Evolutionary conservation across 78 protist genomes (phyloP), one percentile per base, ranked within the genome.

Genomic region (Dictyostelium intermedium): DNA sequence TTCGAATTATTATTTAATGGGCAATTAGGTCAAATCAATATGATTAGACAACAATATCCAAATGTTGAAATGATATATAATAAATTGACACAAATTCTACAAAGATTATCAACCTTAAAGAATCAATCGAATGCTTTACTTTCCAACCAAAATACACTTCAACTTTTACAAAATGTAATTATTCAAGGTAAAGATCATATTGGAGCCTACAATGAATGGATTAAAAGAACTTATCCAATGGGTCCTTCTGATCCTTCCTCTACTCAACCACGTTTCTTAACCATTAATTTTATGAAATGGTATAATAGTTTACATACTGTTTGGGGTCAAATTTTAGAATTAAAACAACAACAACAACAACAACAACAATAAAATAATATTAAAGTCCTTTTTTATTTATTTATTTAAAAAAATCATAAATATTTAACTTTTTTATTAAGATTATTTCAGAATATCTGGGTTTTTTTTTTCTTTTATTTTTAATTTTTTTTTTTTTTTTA

Each of bases 251-350:
- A 89, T 50, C 85, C 87, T 25, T 14, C 45, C 14, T 35, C 83
- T 9, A 84, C 82, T 30, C 87, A 89, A 70, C 87, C 94, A 23
- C 39, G 82, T 30, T 16, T 14, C n/a, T 6, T 80, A 2, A 43
- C 56, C 14, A 89, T 89, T 25, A 89, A 89, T 69, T 74, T 89
- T 6, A 89, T 89, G 94, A 89, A 89, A 81, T 89, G 94, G 94
- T 89, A 89, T 35, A 89, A 89, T 50, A 78, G 43, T 41, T 34
- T 89, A n/a, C 66, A 69, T 34, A 69, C 56, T n/a, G 74, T 47
- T 69, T 89, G 87, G 86, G 45, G 30, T 34, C n/a, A 32, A 23
- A 47, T 89, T 20, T 50, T 89, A 25, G 94, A 89, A 45, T 89
- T 34, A 63, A 43, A 89, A 82, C 11, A 56, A 82, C 32, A 43